Percentiles rank a stretch among this genome's conserved stretches.
These are phyloP conservation scores for Leucocoprinus leucothites DNA, from an alignment of 768 basidiomycete species.

Conservation along the genomic window DNA sequence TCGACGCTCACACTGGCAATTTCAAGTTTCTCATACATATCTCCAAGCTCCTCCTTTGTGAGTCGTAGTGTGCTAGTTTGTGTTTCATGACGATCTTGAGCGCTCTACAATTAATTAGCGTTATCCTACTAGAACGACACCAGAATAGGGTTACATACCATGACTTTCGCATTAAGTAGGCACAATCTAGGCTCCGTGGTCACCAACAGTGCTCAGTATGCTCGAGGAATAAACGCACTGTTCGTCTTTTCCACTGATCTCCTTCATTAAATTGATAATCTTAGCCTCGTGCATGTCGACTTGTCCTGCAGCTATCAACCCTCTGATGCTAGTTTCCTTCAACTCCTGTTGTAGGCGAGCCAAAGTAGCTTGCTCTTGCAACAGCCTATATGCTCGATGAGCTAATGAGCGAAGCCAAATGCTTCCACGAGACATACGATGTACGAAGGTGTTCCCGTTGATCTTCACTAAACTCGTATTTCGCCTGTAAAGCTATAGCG, in stretches of 20 bases:
- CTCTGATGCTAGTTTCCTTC: conserved; percentile 7
- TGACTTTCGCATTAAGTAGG: conserved; percentile 2
- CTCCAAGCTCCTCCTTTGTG: conserved; percentile 51
- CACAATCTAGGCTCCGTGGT: not conserved
- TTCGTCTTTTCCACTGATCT: conserved; percentile 2
- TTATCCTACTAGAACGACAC: not conserved
- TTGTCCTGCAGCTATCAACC: not conserved
- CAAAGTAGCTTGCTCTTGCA: conserved; percentile 1
- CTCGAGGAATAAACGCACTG: conserved; percentile 2
- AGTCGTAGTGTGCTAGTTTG: conserved; percentile 50
- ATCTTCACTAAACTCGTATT: conserved; percentile 16
- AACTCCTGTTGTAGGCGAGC: conserved; percentile 5
- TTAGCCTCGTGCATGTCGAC: conserved; percentile 5
- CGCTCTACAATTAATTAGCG: conserved; percentile 23
- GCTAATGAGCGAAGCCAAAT: not conserved
- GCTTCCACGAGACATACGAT: not conserved
- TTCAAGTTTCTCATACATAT: conserved; percentile 35
- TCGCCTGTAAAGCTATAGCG: conserved; percentile 17
- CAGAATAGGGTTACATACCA: not conserved
- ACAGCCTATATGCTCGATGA: not conserved
- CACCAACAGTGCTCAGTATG: not conserved
- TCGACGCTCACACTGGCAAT: not conserved
- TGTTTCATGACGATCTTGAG: conserved; percentile 56
- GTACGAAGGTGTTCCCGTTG: conserved; percentile 10
- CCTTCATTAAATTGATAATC: conserved; percentile 3